These are phyloP conservation scores for Mesotaenium endlicherianum DNA, from an alignment of 139 green algal genomes.

Conservation along the genomic window DNA sequence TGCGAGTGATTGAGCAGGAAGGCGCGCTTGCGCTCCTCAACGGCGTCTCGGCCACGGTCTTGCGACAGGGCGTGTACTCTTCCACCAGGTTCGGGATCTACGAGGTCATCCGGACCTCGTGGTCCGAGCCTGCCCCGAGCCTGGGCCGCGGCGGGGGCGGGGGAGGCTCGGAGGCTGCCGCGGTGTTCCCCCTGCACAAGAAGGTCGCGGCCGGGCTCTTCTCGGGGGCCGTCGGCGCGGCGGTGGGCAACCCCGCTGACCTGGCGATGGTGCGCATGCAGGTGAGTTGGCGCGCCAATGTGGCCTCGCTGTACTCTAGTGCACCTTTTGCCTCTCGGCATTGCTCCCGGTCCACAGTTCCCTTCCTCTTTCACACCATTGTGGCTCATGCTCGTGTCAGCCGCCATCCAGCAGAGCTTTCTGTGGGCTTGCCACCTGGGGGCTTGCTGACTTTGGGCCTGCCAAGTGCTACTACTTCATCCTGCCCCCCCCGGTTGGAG, in stretches of 20 bases:
- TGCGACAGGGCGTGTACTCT: conserved; percentile 95
- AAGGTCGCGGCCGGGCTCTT: conserved; percentile 68
- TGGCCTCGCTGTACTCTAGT: too few relatives aligned
- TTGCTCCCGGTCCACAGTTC: too few relatives aligned
- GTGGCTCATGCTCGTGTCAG: too few relatives aligned
- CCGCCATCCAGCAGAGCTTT: too few relatives aligned
- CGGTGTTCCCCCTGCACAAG: conserved; percentile 44
- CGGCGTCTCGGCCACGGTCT: conserved; percentile 87
- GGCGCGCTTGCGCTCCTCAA: conserved; percentile 32
- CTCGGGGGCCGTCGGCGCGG: conserved; percentile 87
- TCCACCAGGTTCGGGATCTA: conserved; percentile 83
- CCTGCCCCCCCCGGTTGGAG: too few relatives aligned
- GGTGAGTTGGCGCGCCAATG: conserved; percentile 2
- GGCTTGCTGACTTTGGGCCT: too few relatives aligned
- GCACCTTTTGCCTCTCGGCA: too few relatives aligned
- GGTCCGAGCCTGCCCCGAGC: conserved; percentile 23
- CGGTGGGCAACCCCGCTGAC: conserved; percentile 93
- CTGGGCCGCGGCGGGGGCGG: neutral
- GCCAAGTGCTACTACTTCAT: too few relatives aligned
- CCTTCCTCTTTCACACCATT: too few relatives aligned
- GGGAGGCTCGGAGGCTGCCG: too few relatives aligned
- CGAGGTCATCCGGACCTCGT: conserved; percentile 7
- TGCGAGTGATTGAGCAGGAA: conserved; percentile 21
- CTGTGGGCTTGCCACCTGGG: too few relatives aligned
- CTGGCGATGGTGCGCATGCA: conserved; percentile 95